Conservation (phyloP, 177 flowering plant species). For the Telopea speciosissima region DNA sequence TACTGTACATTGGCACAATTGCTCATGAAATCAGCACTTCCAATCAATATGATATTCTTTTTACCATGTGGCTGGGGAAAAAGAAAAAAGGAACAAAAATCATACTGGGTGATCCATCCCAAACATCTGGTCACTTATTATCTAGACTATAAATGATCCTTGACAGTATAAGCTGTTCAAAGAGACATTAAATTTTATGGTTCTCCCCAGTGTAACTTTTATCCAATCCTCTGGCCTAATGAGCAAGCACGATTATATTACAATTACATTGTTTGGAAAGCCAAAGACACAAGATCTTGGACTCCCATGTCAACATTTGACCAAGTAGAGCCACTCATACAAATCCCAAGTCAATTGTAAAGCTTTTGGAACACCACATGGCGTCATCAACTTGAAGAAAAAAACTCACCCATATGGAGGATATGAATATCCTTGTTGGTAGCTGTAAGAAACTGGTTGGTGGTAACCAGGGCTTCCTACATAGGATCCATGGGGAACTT, state of each 20-base stretch:
- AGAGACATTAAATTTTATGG: neutral
- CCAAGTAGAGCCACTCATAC: neutral
- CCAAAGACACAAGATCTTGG: neutral
- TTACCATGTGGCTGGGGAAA: neutral
- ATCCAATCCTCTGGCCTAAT: neutral
- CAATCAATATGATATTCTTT: neutral
- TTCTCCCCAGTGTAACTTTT: neutral
- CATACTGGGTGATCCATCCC: neutral
- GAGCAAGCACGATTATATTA: too few relatives aligned
- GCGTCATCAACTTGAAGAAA: neutral
- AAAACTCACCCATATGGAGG: conserved; percentile 77
- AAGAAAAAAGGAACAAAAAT: neutral
- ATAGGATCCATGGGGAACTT: conserved; percentile 50
- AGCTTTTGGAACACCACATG: neutral
- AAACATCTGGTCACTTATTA: neutral
- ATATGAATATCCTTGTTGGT: conserved; percentile 74
- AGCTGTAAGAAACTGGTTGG: conserved; percentile 66
- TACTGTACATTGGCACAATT: neutral
- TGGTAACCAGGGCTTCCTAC: conserved; percentile 64
- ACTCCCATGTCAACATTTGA: neutral
- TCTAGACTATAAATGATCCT: neutral
- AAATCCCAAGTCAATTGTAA: neutral
- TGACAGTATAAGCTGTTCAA: too few relatives aligned
- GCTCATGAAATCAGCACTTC: neutral
- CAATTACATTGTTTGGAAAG: too few relatives aligned